phyloP scores from a whole-genome alignment of 176 grass and related monocot species.

The Carex cristatella region DNA sequence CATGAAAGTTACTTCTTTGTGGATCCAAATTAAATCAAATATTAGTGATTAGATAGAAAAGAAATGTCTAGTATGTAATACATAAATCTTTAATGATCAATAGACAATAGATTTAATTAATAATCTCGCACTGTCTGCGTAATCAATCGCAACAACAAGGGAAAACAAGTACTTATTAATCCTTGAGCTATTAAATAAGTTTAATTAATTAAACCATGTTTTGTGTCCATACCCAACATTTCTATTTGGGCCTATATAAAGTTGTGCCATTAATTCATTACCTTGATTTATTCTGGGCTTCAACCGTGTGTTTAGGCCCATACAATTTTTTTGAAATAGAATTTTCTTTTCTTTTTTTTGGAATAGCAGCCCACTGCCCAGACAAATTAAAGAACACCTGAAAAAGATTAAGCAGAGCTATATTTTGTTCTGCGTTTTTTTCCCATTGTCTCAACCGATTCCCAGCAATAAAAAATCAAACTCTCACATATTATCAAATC shows the following conservation, averaged over 20 bases:
- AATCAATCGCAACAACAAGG: neutral
- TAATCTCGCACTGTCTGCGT: neutral
- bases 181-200: neutral
- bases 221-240: neutral
- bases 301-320: neutral
- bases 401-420: neutral
- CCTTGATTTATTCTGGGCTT: neutral
- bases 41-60: neutral
- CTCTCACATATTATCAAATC: too few relatives aligned
- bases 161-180: neutral
- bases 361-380: neutral
- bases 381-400: neutral
- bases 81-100: neutral
- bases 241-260: neutral
- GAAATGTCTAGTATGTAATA: neutral
- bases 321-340: too few relatives aligned
- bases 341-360: too few relatives aligned
- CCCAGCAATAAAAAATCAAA: too few relatives aligned
- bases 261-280: neutral
- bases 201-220: neutral
- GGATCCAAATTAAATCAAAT: neutral
- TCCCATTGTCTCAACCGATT: too few relatives aligned
- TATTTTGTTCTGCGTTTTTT: neutral
- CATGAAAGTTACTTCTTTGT: neutral
- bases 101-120: neutral